phyloP scores from a whole-genome alignment of 768 basidiomycete genomes.

The Amanita subjunquillea region DNA sequence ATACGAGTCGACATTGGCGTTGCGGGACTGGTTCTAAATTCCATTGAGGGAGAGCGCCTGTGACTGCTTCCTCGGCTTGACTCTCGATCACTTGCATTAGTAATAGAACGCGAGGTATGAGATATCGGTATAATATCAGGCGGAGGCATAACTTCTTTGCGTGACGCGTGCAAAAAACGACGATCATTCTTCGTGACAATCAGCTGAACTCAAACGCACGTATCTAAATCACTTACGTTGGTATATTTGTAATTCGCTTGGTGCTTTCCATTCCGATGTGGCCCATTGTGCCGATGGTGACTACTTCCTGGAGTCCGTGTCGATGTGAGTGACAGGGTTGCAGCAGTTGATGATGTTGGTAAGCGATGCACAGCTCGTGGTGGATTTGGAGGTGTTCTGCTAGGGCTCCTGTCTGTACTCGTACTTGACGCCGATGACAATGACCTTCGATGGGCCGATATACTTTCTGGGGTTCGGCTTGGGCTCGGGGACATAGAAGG shows the following conservation, averaged over 20 bases:
- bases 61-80: background rate
- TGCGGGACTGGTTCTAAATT: background rate
- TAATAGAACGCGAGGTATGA: conserved; percentile 4
- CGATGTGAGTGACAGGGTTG: conserved; percentile 27
- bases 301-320: conserved; percentile 19
- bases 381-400: conserved; percentile 41
- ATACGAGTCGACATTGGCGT: conserved; percentile 11
- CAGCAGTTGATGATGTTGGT: conserved; percentile 26
- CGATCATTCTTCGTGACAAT: conserved; percentile 3
- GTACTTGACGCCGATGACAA: conserved; percentile 44
- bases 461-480: conserved; percentile 25
- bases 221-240: conserved; percentile 13
- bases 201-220: background rate
- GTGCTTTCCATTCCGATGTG: conserved; percentile 24
- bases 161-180: background rate
- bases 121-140: conserved; percentile 6
- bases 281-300: conserved; percentile 2
- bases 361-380: conserved; percentile 54
- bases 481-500: conserved; percentile 33
- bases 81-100: background rate
- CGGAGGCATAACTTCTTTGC: conserved; percentile 20
- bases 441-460: conserved; percentile 33
- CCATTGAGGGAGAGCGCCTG: background rate
- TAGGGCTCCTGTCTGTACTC: conserved; percentile 47
- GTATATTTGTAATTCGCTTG: conserved; percentile 26